phyloP scores from a whole-genome alignment of 345 rosid genomes.

The Syzygium oleosum region DNA sequence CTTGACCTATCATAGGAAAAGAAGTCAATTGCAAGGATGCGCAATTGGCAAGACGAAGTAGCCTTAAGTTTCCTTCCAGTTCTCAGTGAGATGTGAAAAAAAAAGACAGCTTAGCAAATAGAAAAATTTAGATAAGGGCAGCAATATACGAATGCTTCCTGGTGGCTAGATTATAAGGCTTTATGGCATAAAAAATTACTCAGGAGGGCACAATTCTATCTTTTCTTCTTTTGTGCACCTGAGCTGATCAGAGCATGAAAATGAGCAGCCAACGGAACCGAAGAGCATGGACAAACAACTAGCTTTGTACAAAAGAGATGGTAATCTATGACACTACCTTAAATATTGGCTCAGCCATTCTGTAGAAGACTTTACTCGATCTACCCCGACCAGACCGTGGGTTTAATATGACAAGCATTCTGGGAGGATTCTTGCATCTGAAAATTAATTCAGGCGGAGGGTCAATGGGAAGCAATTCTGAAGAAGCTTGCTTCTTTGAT shows the following conservation, averaged over 20 bases:
- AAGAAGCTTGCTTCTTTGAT: slow-evolving; percentile 85
- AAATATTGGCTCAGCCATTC: slow-evolving; percentile 82
- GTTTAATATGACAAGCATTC: slow-evolving; percentile 88
- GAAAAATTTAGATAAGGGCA: background rate
- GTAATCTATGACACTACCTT: slow-evolving; percentile 38
- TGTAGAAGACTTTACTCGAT: slow-evolving; percentile 83
- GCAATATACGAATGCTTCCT: background rate
- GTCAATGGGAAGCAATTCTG: slow-evolving; percentile 65
- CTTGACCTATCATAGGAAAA: background rate
- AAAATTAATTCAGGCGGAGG: slow-evolving; percentile 89
- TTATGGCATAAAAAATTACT: background rate
- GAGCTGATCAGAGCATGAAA: background rate
- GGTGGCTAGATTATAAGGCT: background rate
- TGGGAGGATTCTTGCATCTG: slow-evolving; percentile 89
- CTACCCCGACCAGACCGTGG: slow-evolving; percentile 94
- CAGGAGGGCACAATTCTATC: background rate
- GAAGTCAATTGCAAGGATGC: background rate
- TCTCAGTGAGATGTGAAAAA: background rate
- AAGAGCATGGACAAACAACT: background rate
- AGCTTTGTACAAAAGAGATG: background rate
- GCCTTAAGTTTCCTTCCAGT: background rate
- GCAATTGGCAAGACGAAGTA: background rate
- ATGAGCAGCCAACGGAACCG: background rate
- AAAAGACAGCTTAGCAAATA: background rate
- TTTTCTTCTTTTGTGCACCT: background rate